Evolutionary conservation across 768 basidiomycete genomes (phyloP), one percentile per base, ranked within the genome.

Genomic region (Mycena belliarum): DNA sequence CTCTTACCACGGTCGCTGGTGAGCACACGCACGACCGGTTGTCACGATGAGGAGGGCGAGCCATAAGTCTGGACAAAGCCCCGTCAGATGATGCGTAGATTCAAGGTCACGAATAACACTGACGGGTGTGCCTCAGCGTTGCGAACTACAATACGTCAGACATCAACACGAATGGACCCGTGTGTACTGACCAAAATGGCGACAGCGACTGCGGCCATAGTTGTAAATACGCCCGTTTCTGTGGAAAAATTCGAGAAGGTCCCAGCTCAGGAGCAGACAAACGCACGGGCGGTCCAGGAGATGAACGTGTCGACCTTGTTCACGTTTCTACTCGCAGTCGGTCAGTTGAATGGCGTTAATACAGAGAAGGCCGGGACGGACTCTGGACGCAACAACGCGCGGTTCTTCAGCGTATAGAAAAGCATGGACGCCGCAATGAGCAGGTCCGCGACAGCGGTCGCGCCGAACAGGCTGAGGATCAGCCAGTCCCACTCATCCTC

Each of bases 171-270:
- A 26, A 20, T 4, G 28, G 26, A 23, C 14, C 10, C 15, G 33
- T 25, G 24, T 3, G 6, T 1, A 55, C 59, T 50, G 3, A 55
- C 59, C 20, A 38, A 32, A 48, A 60, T 38, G 21, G 33, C 24
- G 26, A 63, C 58, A 9, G 55, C 20, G 11, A 57, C 49, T 18
- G 58, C 58, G n/a, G 54, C 53, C 26, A 56, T 40, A 48, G 49
- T 37, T 10, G 53, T 63, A 23, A 63, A 49, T n/a, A 63, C 21
- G 14, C 61, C 61, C 24, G 61, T 63, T 56, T 59, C 56, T 62
- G 28, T 12, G 20, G 20, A 5, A 24, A 37, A 12, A 44, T 23
- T 40, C 18, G 16, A 20, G 12, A 35, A n/a, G 21, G 21, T 3
- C 6, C n/a, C 20, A 2, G 21, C 16, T 28, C 0, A 29, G 24